Conservation (phyloP, 2,329 filamentous ascomycete genomes). For the Phyllosticta capitalensis region DNA sequence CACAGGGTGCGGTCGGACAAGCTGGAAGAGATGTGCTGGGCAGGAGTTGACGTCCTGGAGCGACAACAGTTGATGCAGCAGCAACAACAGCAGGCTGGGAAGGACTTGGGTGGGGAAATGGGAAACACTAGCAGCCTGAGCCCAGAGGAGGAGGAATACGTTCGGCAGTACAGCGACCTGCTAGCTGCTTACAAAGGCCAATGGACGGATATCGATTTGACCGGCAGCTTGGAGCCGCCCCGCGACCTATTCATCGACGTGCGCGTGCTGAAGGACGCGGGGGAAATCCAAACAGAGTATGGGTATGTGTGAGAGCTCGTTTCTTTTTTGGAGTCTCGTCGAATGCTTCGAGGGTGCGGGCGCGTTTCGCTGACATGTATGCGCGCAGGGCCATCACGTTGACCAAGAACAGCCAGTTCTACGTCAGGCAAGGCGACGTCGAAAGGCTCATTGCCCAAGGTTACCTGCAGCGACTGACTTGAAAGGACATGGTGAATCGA, state of each 20-base stretch:
- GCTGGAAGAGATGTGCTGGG: conserved; percentile 89
- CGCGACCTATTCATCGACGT: conserved; percentile 95
- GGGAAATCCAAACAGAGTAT: conserved; percentile 98
- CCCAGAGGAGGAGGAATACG: conserved; percentile 71
- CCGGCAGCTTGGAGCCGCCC: conserved; percentile 88
- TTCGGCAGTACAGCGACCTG: conserved; percentile 82
- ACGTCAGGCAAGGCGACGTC: conserved; percentile 90
- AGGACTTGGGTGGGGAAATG: conserved; percentile 36
- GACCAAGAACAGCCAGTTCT: conserved; percentile 97
- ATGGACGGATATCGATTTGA: conserved; percentile 96
- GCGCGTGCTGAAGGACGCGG: conserved; percentile 87
- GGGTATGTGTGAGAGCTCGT: conserved; percentile 51
- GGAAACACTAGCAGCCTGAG: conserved; percentile 66
- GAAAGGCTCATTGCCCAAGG: conserved; percentile 90
- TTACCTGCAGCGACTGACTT: conserved; percentile 72
- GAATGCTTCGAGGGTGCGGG: not conserved
- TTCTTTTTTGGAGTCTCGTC: not conserved
- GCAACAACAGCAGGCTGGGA: conserved; percentile 23
- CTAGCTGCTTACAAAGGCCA: conserved; percentile 95
- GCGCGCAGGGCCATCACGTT: conserved; percentile 71
- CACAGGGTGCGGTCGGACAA: conserved; percentile 85
- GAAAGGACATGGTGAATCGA: not conserved
- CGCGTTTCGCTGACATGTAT: not conserved
- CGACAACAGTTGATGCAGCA: conserved; percentile 48
- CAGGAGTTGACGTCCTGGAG: conserved; percentile 73